These are phyloP conservation scores for Phytophthora rubi DNA, from an alignment of 352 stramenopile genomes.

Conservation along the genomic window DNA sequence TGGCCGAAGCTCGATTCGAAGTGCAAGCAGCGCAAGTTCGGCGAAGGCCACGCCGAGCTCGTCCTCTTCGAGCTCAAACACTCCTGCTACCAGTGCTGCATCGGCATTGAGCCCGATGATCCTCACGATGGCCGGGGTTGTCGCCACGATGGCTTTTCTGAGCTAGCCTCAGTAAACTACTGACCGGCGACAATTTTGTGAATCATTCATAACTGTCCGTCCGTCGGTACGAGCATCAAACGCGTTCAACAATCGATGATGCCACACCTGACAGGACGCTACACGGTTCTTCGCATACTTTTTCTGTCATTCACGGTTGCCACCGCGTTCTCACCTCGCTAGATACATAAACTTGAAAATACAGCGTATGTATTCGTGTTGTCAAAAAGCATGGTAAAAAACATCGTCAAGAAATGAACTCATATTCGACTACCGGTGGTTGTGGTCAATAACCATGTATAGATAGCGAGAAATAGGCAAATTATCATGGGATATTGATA, in stretches of 20 bases:
- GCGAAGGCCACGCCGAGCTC: not conserved
- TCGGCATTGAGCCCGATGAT: not conserved
- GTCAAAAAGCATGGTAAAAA: not conserved
- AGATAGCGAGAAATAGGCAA: not conserved
- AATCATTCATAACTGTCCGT: not conserved
- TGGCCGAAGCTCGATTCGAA: constrained; percentile 3
- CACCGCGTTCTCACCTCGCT: not conserved
- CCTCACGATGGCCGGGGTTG: not conserved
- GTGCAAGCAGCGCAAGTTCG: constrained; percentile 5
- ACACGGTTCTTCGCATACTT: not conserved
- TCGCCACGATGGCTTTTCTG: constrained; percentile 1
- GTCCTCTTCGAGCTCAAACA: not conserved
- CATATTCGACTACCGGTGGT: not conserved
- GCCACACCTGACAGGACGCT: not conserved
- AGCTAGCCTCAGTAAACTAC: not conserved
- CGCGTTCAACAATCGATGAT: not conserved
- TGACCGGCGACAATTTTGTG: not conserved
- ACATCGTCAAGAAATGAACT: not conserved
- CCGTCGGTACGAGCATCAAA: not conserved
- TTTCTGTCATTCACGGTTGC: not conserved
- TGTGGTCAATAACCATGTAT: not conserved
- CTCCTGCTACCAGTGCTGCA: constrained; percentile 1
- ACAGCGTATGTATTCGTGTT: not conserved
- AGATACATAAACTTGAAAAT: not conserved
- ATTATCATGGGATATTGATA: not conserved